phyloP scores from a whole-genome alignment of 345 rosid species.

The Hevea brasiliensis region DNA sequence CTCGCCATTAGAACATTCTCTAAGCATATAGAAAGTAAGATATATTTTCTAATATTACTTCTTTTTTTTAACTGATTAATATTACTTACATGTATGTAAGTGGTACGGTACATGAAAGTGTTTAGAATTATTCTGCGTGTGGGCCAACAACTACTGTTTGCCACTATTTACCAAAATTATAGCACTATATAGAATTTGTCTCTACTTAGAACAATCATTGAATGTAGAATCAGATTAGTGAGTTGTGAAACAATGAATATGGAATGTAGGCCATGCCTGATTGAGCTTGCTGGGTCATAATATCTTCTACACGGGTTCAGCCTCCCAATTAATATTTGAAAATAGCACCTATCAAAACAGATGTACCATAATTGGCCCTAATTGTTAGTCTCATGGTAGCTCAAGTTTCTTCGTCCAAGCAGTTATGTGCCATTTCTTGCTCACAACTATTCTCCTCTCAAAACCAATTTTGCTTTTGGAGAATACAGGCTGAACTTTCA shows the following conservation, averaged over 20 bases:
- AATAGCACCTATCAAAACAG: conserved; percentile 3
- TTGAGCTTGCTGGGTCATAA: conserved; percentile 6
- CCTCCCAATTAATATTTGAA: conserved; percentile 20
- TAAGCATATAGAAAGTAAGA: not conserved
- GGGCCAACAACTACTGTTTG: conserved; percentile 31
- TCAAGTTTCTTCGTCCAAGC: conserved; percentile 20
- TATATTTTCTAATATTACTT: no score
- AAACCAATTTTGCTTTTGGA: not conserved
- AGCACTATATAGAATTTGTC: conserved; percentile 35
- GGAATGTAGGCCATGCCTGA: conserved; percentile 22
- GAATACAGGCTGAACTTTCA: not conserved
- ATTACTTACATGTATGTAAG: not conserved
- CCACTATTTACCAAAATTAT: conserved; percentile 18
- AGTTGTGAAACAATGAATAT: conserved; percentile 15
- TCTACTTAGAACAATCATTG: conserved; percentile 32
- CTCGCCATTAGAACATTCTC: conserved; percentile 21
- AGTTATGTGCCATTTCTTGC: conserved; percentile 10
- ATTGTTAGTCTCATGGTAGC: conserved; percentile 17
- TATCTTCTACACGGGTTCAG: conserved; percentile 6
- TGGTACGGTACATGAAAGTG: conserved; percentile 8
- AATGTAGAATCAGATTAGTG: conserved; percentile 22
- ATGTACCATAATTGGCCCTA: not conserved
- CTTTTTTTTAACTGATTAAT: no score
- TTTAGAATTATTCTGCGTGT: conserved; percentile 25
- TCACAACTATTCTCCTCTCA: not conserved